Evolutionary conservation across 306 rosid genomes (phyloP), one percentile per base, ranked within the genome.

Genomic region (Sechiopsis laciniata): DNA sequence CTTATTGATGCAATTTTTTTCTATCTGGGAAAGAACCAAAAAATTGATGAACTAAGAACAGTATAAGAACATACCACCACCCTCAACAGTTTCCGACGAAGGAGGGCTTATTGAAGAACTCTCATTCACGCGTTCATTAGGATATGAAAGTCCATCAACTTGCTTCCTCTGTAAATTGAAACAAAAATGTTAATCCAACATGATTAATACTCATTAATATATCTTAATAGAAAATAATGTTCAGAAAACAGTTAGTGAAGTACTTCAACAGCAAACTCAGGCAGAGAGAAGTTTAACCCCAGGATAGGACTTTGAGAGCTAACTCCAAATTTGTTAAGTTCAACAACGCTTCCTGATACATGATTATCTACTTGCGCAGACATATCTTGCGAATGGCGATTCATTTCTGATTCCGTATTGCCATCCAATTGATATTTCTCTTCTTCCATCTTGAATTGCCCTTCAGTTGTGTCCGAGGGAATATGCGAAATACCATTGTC

Each of bases 241-340:
- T 52, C 70, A 21, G 78, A 65, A 54, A 24, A 52, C 78, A 13
- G 55, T 62, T 32, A 83, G 82, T 57, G 67, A 81, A 79, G 71
- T 87, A 90, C 92, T 78, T 72, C 81, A 82, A 84, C 82, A 15
- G 84, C 80, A 74, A 87, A 79, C 73, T 84, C 85, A 29, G 78
- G 76, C 73, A 57, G 81, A 70, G 73, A 73, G 83, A 50, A 55
- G 76, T 83, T 85, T 55, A 84, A 83, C 76, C 55, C 84, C 56
- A 76, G 83, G 29, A 74, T 56, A 78, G 89, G 71, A 50, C 71
- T 73, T 35, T 51, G 73, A 35, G 68, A 73, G 74, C 59, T 71
- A 54, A 80, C 83, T 73, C 76, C 81, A 63, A 74, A 68, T 71
- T 40, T 72, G 72, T 78, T 89, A 56, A 66, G 74, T 73, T 74